These are phyloP conservation scores for Pelargonium citronellum DNA, from an alignment of 441 rosid genomes.

Conservation along the genomic window DNA sequence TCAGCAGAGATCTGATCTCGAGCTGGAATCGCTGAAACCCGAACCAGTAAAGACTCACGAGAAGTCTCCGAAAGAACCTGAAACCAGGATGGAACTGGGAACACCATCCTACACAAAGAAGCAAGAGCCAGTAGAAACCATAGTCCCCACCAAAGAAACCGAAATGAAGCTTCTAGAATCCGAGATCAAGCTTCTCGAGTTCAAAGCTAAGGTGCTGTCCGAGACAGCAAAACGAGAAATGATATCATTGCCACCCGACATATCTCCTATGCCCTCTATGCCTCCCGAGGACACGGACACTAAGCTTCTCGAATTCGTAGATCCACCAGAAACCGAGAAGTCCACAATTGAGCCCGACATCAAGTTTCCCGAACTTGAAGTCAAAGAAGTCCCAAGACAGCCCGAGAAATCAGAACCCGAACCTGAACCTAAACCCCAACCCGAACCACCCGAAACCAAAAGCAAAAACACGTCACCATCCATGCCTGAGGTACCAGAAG, in stretches of 20 bases:
- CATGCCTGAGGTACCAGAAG: not conserved
- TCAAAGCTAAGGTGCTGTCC: not conserved
- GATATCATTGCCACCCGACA: not conserved
- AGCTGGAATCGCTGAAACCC: not conserved
- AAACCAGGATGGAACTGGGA: not conserved
- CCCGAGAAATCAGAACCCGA: not conserved
- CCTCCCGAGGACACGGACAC: not conserved
- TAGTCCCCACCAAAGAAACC: not conserved
- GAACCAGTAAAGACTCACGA: not conserved
- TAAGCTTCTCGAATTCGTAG: conserved; percentile 7
- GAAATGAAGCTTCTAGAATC: conserved; percentile 2
- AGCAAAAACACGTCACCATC: not conserved
- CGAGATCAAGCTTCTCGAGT: not conserved
- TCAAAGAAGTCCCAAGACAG: not conserved
- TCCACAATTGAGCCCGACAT: conserved; percentile 6
- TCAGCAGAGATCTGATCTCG: not conserved
- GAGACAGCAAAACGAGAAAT: conserved; percentile 10
- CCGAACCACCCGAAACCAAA: not conserved
- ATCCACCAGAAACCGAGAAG: conserved; percentile 14
- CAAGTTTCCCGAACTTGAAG: not conserved
- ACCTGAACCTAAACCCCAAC: not conserved
- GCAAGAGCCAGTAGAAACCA: not conserved
- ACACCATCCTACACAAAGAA: not conserved
- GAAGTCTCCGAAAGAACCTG: not conserved
- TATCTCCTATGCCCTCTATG: not conserved